phyloP scores from a whole-genome alignment of 2,329 filamentous ascomycete species.

The Pseudophaeomoniella oleicola region DNA sequence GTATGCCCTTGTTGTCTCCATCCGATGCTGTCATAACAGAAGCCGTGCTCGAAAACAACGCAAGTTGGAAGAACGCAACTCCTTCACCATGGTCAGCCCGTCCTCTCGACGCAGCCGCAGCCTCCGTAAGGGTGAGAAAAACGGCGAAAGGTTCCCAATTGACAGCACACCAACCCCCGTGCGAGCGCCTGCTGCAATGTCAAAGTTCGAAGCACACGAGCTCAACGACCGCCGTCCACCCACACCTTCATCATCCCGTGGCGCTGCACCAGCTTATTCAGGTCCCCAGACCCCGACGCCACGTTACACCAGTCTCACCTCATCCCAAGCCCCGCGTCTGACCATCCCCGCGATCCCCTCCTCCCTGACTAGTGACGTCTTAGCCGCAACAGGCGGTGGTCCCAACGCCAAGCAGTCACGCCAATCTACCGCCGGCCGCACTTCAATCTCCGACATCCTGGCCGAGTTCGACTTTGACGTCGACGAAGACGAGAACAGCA shows the following conservation, averaged over 20 bases:
- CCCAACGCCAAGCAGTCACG: neutral
- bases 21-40: neutral
- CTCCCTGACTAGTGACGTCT: too few relatives aligned
- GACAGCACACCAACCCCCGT: neutral
- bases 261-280: neutral
- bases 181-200: too few relatives aligned
- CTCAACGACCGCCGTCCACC: neutral
- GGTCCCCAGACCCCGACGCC: neutral
- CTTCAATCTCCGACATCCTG: neutral
- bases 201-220: neutral
- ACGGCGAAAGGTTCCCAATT: neutral
- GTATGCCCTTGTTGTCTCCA: neutral
- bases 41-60: neutral
- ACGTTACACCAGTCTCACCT: neutral
- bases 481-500: too few relatives aligned
- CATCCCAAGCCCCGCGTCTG: neutral
- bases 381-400: too few relatives aligned
- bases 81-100: neutral
- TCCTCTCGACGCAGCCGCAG: neutral
- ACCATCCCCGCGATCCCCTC: neutral
- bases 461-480: neutral
- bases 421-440: neutral
- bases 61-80: neutral
- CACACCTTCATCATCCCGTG: neutral
- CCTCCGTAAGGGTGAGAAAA: neutral